Evolutionary conservation across 2,329 filamentous ascomycete genomes (phyloP).

Genomic region (Claviceps pazoutovae): DNA sequence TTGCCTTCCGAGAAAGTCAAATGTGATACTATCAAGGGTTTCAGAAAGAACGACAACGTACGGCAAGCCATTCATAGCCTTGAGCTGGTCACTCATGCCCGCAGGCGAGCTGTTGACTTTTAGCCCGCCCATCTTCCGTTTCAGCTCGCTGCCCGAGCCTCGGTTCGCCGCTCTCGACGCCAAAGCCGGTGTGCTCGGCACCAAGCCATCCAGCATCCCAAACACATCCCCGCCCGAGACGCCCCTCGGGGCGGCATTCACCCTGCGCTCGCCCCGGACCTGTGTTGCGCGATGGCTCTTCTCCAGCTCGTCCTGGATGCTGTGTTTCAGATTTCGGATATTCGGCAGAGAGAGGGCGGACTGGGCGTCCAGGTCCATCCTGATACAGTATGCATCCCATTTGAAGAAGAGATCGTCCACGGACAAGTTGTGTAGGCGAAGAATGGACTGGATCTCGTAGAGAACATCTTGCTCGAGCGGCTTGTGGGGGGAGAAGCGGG

Average conservation of each 20-base stretch:
- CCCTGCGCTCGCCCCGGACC: slow-evolving; percentile 48
- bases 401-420: slow-evolving; percentile 90
- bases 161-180: slow-evolving; percentile 27
- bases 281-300: slow-evolving; percentile 55
- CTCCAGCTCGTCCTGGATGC: slow-evolving; percentile 73
- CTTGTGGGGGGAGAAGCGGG: slow-evolving; percentile 23
- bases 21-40: too few species aligned
- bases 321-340: slow-evolving; percentile 68
- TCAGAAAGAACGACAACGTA: slow-evolving; percentile 9
- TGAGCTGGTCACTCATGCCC: slow-evolving; percentile 20
- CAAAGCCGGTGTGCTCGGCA: slow-evolving; percentile 45
- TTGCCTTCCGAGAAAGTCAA: too few species aligned
- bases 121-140: slow-evolving; percentile 19
- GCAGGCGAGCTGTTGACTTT: slow-evolving; percentile 21
- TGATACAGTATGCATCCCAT: slow-evolving; percentile 96
- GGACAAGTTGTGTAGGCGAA: slow-evolving; percentile 67
- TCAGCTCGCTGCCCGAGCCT: slow-evolving; percentile 17
- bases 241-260: slow-evolving; percentile 48
- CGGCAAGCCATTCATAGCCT: slow-evolving; percentile 16
- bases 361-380: slow-evolving; percentile 73
- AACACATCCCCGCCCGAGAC: slow-evolving; percentile 56
- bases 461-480: slow-evolving; percentile 63
- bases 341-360: slow-evolving; percentile 48
- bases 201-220: slow-evolving; percentile 64
- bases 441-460: slow-evolving; percentile 70